Evolutionary conservation across 257 asterid genomes (phyloP).

Genomic region (Solanum microdontum): DNA sequence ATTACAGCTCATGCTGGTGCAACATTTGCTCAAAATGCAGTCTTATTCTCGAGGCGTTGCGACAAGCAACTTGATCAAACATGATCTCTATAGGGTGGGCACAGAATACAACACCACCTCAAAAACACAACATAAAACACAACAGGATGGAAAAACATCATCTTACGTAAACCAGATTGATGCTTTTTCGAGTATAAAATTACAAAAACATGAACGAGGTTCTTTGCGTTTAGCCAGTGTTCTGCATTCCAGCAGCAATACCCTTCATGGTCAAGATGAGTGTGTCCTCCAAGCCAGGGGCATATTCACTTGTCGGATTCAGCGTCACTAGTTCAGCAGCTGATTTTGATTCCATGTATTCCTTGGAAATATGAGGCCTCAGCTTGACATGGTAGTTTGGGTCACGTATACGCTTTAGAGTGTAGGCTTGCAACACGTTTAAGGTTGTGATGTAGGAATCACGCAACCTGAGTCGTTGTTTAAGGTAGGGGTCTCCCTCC

Average conservation of each 20-base stretch:
- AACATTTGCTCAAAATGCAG: neutral
- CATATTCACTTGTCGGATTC: conserved; percentile 39
- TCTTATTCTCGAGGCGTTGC: neutral
- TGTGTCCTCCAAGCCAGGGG: conserved; percentile 50
- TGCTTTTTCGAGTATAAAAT: neutral
- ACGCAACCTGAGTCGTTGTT: conserved; percentile 29
- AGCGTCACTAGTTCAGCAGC: conserved; percentile 30
- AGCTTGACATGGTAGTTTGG: conserved; percentile 22
- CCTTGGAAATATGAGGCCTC: conserved; percentile 42
- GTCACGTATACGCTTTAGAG: conserved; percentile 36
- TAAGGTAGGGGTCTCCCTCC: conserved; percentile 45
- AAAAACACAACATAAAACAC: neutral
- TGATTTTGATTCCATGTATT: conserved; percentile 21
- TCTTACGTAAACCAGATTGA: neutral
- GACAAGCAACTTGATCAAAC: neutral
- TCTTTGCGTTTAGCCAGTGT: conserved; percentile 28
- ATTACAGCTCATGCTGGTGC: neutral
- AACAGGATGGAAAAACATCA: neutral
- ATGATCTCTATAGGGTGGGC: neutral
- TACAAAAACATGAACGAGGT: neutral
- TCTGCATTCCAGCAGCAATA: conserved; percentile 49
- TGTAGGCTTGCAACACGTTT: conserved; percentile 35
- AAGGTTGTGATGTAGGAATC: conserved; percentile 39
- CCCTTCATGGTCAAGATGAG: conserved; percentile 54
- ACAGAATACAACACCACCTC: neutral